Evolutionary conservation across 371 early-diverging fungal genomes (phyloP).

Genomic region (Lichtheimia ornata): DNA sequence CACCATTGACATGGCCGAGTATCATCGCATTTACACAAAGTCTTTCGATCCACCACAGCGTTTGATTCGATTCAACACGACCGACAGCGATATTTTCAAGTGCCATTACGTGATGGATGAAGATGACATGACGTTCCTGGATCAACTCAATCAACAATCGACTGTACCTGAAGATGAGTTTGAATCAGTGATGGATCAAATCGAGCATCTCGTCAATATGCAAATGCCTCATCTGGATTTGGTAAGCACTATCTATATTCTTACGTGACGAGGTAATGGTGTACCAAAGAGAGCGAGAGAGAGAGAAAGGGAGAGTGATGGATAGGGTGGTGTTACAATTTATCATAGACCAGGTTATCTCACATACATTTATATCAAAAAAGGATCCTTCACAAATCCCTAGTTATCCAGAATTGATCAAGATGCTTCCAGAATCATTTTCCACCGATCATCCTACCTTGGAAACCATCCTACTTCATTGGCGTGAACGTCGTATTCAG

Average conservation of each 20-base stretch:
- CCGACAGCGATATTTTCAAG: constrained; percentile 84
- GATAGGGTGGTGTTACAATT: no score
- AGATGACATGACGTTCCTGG: constrained; percentile 76
- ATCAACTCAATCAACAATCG: constrained; percentile 43
- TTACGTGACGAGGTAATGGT: not conserved
- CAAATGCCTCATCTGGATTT: constrained; percentile 58
- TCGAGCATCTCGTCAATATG: constrained; percentile 64
- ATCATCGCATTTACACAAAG: constrained; percentile 66
- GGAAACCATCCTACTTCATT: constrained; percentile 32
- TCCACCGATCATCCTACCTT: constrained; percentile 12
- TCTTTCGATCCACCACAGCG: constrained; percentile 74
- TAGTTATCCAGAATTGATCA: constrained; percentile 33
- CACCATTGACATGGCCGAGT: constrained; percentile 57
- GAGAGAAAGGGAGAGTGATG: not conserved
- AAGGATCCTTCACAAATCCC: constrained; percentile 53
- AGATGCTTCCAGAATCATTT: constrained; percentile 22
- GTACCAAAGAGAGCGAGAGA: not conserved
- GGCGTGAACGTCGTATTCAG: constrained; percentile 33
- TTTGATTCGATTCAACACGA: constrained; percentile 81
- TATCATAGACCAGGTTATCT: no score
- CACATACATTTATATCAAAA: no score
- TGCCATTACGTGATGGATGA: constrained; percentile 90
- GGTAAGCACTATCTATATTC: constrained; percentile 25
- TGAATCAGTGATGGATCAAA: constrained; percentile 78
- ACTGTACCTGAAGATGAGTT: constrained; percentile 71